Evolutionary conservation across 768 basidiomycete species (phyloP), one percentile per base, ranked within the genome.

Genomic region (Agrocybe chaxingu): DNA sequence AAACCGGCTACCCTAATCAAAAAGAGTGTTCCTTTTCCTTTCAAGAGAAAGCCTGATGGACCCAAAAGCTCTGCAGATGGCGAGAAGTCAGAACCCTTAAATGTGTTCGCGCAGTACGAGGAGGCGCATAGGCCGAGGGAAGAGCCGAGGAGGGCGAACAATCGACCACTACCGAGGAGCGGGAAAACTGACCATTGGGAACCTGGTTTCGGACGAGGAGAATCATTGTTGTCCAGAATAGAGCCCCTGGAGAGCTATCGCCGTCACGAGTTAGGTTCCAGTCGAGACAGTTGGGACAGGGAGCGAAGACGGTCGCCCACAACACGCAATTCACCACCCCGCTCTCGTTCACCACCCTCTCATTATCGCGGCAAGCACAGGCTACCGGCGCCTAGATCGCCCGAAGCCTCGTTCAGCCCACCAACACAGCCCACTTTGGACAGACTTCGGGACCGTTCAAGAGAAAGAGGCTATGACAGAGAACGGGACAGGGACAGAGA

Each of bases 1-100:
- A 72, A 75, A 57, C 66, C 73, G 42, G 59, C 57, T 57, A 16
- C 60, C 54, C 13, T 54, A 57, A 67, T 80, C 62, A 82, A 79
- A 60, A 77, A 58, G 36, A 50, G 42, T 9, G 58, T 88, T 18
- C 80, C 85, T 7, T 90, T 88, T 66, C 89, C 89, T 1, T 90
- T 91, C 72, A 91, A 90, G 68, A 77, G 71, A 62, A 79, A 73
- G 56, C 51, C 16, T 39, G 75, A 70, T 35, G 36, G 54, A 6
- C 24, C 56, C 9, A 64, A 56, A 34, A 62, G 55, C 50, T 55
- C 31, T 13, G 4, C 51, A 34, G 34, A 43, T n/a, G 43, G 12
- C 4, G 48, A 47, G n/a, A n/a, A 48, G 39, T 24, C 10, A 11
- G 5, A 35, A 4, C n/a, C 51, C 7, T 29, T 38, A 39, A 60